phyloP scores from a whole-genome alignment of 1,139 yeast species.

The Debaryomycetaceae sp. region DNA sequence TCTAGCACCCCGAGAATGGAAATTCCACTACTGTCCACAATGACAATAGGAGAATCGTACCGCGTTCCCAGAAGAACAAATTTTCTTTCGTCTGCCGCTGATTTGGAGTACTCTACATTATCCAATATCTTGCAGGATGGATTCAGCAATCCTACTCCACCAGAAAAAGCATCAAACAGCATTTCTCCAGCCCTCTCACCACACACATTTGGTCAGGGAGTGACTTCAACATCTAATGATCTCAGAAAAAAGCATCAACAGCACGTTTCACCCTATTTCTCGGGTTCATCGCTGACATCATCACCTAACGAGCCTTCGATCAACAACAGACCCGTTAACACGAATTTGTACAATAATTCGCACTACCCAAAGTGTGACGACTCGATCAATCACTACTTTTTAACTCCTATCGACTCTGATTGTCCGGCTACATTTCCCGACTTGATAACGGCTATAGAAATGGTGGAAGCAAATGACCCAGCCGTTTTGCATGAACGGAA shows the following conservation, averaged over 20 bases:
- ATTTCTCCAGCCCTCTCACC: conserved; percentile 41
- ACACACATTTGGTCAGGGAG: conserved; percentile 10
- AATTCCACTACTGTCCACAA: background rate
- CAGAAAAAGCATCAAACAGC: conserved; percentile 44
- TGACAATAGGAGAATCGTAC: background rate
- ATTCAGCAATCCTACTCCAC: conserved; percentile 27
- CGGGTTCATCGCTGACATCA: conserved; percentile 11
- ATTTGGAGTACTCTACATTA: conserved; percentile 71
- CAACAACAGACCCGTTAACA: conserved; percentile 7
- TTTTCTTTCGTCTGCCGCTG: conserved; percentile 74
- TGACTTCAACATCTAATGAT: background rate
- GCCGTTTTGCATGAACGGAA: conserved; percentile 37
- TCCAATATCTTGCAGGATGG: conserved; percentile 69
- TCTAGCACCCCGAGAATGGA: background rate
- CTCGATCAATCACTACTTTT: conserved; percentile 55
- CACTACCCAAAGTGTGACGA: conserved; percentile 36
- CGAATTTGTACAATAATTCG: conserved; percentile 7
- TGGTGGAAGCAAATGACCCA: conserved; percentile 40
- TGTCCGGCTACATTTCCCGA: conserved; percentile 49
- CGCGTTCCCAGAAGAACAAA: conserved; percentile 22
- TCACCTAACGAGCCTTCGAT: conserved; percentile 12
- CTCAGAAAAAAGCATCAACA: background rate
- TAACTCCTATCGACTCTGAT: conserved; percentile 45
- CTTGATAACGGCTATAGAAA: conserved; percentile 47
- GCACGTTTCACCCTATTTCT: conserved; percentile 10